Evolutionary conservation across 2,329 filamentous ascomycete species (phyloP).

Genomic region (Aschersonia sp.): DNA sequence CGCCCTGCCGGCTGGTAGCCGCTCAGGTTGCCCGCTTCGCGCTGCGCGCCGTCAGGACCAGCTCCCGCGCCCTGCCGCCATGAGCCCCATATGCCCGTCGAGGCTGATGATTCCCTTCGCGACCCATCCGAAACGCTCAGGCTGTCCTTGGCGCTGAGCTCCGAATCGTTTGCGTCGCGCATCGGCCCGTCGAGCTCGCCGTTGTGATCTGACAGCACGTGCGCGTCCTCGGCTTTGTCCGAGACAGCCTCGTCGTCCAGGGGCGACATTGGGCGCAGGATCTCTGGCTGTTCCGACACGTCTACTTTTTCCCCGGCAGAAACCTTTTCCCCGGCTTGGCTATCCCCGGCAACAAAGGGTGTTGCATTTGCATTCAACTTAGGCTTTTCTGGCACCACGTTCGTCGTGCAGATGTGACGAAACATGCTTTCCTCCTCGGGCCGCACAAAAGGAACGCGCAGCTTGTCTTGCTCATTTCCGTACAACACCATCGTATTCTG

Average conservation of each 20-base stretch:
- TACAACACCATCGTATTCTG: constrained; percentile 80
- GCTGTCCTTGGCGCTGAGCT: constrained; percentile 13
- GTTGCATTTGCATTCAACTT: constrained; percentile 40
- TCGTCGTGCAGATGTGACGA: constrained; percentile 57
- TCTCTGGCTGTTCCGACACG: constrained; percentile 10
- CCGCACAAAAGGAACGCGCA: constrained; percentile 82
- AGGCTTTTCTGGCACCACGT: constrained; percentile 36
- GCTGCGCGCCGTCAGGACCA: constrained; percentile 36
- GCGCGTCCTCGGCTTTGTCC: constrained; percentile 18
- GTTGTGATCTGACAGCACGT: constrained; percentile 27
- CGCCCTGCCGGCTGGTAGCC: constrained; percentile 57
- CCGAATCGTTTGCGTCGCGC: constrained; percentile 9
- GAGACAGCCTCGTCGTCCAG: constrained; percentile 18
- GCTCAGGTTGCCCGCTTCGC: constrained; percentile 39
- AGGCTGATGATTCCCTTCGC: constrained; percentile 33
- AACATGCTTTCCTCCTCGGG: constrained; percentile 77
- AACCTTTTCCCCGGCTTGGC: constrained; percentile 7
- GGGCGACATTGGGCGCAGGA: constrained; percentile 18
- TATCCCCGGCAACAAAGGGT: constrained; percentile 25
- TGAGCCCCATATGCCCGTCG: constrained; percentile 50
- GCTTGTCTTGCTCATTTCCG: constrained; percentile 71
- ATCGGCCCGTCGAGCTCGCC: constrained; percentile 25
- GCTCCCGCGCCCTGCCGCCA: constrained; percentile 47
- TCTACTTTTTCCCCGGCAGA: neutral
- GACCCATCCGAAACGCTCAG: constrained; percentile 13